Base-by-base conservation (phyloP, 2,329 filamentous ascomycete genomes). In the Phyllosticta ampelicida region DNA sequence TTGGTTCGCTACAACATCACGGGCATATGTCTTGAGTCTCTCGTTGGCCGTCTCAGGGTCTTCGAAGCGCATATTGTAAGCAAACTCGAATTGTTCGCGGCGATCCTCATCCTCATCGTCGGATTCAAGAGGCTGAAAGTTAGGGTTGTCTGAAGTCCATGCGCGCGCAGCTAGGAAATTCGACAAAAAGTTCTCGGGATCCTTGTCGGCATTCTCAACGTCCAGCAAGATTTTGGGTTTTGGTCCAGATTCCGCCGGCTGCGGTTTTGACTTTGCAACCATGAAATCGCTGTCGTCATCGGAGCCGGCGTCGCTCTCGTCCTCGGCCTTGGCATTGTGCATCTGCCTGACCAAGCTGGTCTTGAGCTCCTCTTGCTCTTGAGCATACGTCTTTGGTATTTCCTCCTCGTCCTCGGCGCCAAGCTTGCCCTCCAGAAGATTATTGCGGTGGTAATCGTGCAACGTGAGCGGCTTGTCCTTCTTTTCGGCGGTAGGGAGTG, bases 11-110 rank as follows among this genome's bases (percentile, higher is more conserved):
- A 87, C 86, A 18, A 90, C 80, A 69, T 95, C 90, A 83, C 92
- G 86, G 58, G 92, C 87, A 74, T 96, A 95, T 5, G 91, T 90
- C 67, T 87, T 85, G 29, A 99, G 78, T 54, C 87, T 85, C 73
- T 96, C 90, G 68, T 96, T 96, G 65, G 89, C 85, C 68, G 89
- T 90, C 60, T 81, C 81, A 0, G 94, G 90, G 66, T 97, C 89
- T 70, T 99, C 94, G 67, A 99, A 99, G 30, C 94, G 87, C 74
- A 96, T 75, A 74, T 99, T 99, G 76, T 96, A 99, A 4, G 91
- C 91, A 63, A 88, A 81, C 74, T 99, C 94, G 67, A 92, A 95
- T 61, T 86, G 84, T 51, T 97, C 92, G 23, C 91, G 91, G 51
- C 83, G 80, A 26, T 82, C 80, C 28, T 88, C 83, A 50, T 89